A percentile compares a stretch with the other conserved stretches of the same genome.
Evolutionary conservation across 495 filamentous ascomycete species (phyloP).

Genomic region (Daldinia childiae): DNA sequence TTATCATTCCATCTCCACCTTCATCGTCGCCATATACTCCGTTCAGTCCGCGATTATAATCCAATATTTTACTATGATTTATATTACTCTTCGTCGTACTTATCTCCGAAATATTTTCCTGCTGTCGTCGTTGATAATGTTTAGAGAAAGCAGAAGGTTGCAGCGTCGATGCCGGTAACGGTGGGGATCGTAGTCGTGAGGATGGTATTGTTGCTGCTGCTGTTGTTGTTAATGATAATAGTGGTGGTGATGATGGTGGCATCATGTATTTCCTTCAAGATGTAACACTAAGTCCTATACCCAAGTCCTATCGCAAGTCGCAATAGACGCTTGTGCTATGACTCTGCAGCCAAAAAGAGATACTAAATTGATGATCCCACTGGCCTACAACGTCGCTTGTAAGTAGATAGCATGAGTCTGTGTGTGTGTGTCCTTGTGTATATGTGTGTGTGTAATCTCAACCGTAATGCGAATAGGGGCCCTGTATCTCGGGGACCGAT

Average conservation of each 20-base stretch:
- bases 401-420: constrained; percentile 18
- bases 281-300: constrained; percentile 6
- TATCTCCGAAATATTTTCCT: neutral
- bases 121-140: constrained; percentile 16
- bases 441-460: constrained; percentile 2
- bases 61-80: constrained; percentile 10
- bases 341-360: constrained; percentile 31
- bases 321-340: constrained; percentile 30
- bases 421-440: neutral
- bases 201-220: constrained; percentile 5
- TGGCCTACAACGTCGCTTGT: constrained; percentile 4
- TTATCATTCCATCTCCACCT: constrained; percentile 3
- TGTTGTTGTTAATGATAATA: neutral
- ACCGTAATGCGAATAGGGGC: constrained; percentile 11
- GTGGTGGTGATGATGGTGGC: constrained; percentile 28
- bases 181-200: constrained; percentile 20
- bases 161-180: constrained; percentile 7
- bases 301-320: constrained; percentile 27
- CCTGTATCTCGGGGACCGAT: neutral
- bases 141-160: constrained; percentile 9
- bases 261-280: constrained; percentile 23
- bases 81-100: neutral
- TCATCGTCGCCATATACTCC: constrained; percentile 10
- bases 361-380: constrained; percentile 35
- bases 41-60: constrained; percentile 24